Percentiles rank a stretch among this genome's conserved stretches.
These are phyloP conservation scores for Hydnum rufescens DNA, from an alignment of 768 basidiomycete species.

Conservation along the genomic window DNA sequence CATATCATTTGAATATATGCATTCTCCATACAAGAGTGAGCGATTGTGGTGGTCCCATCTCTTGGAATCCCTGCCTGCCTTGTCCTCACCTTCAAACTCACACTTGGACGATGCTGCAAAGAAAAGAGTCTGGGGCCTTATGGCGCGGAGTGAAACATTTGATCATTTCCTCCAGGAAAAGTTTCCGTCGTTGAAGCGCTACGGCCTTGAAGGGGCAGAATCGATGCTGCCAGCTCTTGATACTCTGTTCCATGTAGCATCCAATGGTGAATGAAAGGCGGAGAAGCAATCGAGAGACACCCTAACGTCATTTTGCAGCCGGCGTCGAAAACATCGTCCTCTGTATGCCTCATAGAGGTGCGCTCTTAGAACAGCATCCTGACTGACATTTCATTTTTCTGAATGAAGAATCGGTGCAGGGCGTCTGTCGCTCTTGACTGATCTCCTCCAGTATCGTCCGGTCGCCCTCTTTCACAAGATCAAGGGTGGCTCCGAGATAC, in stretches of 20 bases:
- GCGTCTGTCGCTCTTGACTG: conserved; percentile 67
- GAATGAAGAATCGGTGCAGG: conserved; percentile 20
- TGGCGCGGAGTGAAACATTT: conserved; percentile 60
- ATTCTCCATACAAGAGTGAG: conserved; percentile 69
- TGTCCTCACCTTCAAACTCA: too few relatives aligned
- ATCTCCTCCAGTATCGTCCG: conserved; percentile 46
- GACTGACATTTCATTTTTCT: neutral
- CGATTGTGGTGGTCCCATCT: conserved; percentile 77
- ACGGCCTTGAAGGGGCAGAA: conserved; percentile 72
- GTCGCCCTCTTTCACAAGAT: conserved; percentile 71
- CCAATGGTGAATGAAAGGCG: conserved; percentile 25
- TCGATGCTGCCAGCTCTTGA: conserved; percentile 85
- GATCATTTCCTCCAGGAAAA: conserved; percentile 74
- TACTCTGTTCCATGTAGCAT: conserved; percentile 45
- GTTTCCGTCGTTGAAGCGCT: conserved; percentile 46
- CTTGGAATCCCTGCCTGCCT: conserved; percentile 35
- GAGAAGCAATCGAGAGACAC: neutral
- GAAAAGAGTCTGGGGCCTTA: conserved; percentile 40
- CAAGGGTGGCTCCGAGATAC: conserved; percentile 53
- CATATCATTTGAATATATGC: conserved; percentile 87
- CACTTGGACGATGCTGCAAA: conserved; percentile 22
- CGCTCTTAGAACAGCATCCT: neutral
- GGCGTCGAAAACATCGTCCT: conserved; percentile 54
- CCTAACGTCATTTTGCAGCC: conserved; percentile 18
- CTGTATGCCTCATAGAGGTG: conserved; percentile 39